Conservation (phyloP, 345 rosid genomes). For the Rhodomyrtus tomentosa region DNA sequence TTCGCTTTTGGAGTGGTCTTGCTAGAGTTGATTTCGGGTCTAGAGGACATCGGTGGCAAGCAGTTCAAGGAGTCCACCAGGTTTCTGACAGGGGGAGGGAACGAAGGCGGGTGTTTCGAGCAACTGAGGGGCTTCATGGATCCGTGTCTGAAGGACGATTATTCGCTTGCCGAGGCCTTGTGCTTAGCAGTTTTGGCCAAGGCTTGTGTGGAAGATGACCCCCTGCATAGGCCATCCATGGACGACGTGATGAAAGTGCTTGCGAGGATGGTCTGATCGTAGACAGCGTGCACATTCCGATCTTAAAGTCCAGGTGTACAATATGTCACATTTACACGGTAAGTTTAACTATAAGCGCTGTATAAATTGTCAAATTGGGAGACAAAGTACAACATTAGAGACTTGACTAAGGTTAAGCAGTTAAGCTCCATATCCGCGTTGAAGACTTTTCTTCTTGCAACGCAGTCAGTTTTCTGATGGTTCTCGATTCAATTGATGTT, state of each 20-base stretch:
- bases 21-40: slow-evolving; percentile 42
- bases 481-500: not conserved
- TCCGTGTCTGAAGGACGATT: slow-evolving; percentile 32
- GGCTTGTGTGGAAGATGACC: slow-evolving; percentile 50
- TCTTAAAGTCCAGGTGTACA: not conserved
- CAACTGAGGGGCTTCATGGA: slow-evolving; percentile 43
- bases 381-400: not conserved
- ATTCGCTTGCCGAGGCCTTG: slow-evolving; percentile 39
- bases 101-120: slow-evolving; percentile 46
- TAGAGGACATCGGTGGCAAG: slow-evolving; percentile 7
- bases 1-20: slow-evolving; percentile 38
- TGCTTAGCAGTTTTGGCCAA: slow-evolving; percentile 47
- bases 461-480: not conserved
- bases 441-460: not conserved
- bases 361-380: not conserved
- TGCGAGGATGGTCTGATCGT: slow-evolving; percentile 26
- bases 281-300: not conserved
- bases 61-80: slow-evolving; percentile 25
- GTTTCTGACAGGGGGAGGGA: slow-evolving; percentile 27
- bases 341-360: not conserved
- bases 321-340: not conserved
- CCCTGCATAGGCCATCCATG: slow-evolving; percentile 40
- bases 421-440: not conserved
- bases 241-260: slow-evolving; percentile 46
- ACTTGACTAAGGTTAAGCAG: not conserved